Evolutionary conservation across 768 basidiomycete species (phyloP).

Genomic region (Baorangia bicolor): DNA sequence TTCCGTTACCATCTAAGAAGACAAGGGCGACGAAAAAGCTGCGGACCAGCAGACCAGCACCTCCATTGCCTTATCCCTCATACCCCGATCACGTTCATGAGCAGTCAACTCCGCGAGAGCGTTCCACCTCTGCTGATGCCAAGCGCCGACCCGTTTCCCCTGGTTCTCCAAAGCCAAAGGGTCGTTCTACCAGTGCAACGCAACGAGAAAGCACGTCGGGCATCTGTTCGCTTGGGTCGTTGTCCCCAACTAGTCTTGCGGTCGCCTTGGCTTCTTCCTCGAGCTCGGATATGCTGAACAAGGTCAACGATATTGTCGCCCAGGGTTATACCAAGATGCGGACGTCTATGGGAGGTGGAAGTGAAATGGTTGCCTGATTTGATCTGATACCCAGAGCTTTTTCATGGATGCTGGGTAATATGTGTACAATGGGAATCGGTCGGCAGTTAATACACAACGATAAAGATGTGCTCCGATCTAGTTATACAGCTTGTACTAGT

Average conservation of each 20-base stretch:
- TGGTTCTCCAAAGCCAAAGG: slow-evolving; percentile 9
- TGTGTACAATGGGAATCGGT: not conserved
- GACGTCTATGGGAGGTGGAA: not conserved
- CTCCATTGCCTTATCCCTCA: slow-evolving; percentile 25
- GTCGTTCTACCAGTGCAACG: not conserved
- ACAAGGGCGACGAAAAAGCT: slow-evolving; percentile 5
- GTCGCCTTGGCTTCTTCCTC: slow-evolving; percentile 21
- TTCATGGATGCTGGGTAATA: too few species aligned
- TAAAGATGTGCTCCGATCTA: slow-evolving; percentile 1
- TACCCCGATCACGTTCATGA: slow-evolving; percentile 9
- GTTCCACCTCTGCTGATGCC: not conserved
- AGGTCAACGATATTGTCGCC: slow-evolving; percentile 38
- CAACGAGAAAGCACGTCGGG: slow-evolving; percentile 4
- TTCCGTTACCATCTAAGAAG: slow-evolving; percentile 17
- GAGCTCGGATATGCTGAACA: slow-evolving; percentile 28
- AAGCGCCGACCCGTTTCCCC: slow-evolving; percentile 4
- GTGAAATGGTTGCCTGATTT: not conserved
- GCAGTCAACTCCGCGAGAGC: not conserved
- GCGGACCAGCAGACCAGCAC: slow-evolving; percentile 2
- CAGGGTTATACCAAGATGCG: slow-evolving; percentile 33
- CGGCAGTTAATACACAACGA: not conserved
- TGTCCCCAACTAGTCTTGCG: slow-evolving; percentile 26
- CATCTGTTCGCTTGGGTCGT: slow-evolving; percentile 14
- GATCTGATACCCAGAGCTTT: not conserved
- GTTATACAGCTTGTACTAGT: not conserved